phyloP scores from a whole-genome alignment of 2,329 filamentous ascomycete species.

The Nannizzia gypsea region DNA sequence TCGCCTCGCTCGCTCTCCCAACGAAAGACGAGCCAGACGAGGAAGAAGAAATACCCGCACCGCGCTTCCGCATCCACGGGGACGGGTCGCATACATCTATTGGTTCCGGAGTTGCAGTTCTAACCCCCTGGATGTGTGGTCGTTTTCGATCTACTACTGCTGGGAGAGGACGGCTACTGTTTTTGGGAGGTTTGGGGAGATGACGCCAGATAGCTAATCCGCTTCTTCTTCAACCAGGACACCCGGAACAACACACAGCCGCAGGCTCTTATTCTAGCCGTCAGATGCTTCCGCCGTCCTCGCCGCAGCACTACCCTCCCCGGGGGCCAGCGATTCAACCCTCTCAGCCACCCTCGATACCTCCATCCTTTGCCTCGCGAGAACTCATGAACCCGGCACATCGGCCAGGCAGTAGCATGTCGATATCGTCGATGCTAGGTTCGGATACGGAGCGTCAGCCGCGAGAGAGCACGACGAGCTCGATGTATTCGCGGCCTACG shows the following conservation, averaged over 20 bases:
- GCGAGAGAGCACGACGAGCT: slow-evolving; percentile 35
- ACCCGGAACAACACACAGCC: slow-evolving; percentile 15
- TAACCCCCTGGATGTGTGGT: neutral
- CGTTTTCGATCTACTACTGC: neutral
- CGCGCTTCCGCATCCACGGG: neutral
- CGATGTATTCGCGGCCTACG: slow-evolving; percentile 38
- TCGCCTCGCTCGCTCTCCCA: neutral
- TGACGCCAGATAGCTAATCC: neutral
- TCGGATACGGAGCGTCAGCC: slow-evolving; percentile 37
- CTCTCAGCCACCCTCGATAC: slow-evolving; percentile 27
- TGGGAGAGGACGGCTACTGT: neutral
- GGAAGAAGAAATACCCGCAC: neutral
- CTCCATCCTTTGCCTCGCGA: slow-evolving; percentile 35
- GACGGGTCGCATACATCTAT: neutral
- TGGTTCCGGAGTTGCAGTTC: neutral
- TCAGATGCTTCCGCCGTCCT: slow-evolving; percentile 42
- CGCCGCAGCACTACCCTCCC: slow-evolving; percentile 37
- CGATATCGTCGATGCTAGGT: slow-evolving; percentile 61
- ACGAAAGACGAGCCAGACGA: neutral
- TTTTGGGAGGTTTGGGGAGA: no score
- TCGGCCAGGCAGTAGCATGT: slow-evolving; percentile 55
- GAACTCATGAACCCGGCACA: slow-evolving; percentile 39
- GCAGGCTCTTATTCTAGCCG: slow-evolving; percentile 27
- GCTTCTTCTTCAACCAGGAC: slow-evolving; percentile 9
- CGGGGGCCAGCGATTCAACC: slow-evolving; percentile 30